Conservation (phyloP, 176 grass and related monocot species). For the Oryza meridionalis region DNA sequence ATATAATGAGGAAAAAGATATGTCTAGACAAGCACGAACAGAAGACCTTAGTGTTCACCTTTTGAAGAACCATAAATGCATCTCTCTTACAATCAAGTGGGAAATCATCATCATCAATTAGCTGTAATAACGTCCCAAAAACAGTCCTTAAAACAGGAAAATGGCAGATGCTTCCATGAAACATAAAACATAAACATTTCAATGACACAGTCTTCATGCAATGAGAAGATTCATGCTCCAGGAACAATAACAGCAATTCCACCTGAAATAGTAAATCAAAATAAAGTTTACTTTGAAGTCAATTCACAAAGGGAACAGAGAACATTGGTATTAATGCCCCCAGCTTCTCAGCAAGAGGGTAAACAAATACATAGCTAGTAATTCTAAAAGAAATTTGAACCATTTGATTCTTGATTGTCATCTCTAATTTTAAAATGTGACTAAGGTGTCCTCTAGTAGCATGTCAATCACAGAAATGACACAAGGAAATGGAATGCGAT, state of each 20-base stretch:
- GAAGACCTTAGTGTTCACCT: conserved; percentile 48
- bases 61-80: conserved; percentile 64
- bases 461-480: neutral
- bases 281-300: conserved; percentile 45
- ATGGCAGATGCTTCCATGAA: conserved; percentile 42
- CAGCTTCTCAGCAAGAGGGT: neutral
- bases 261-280: conserved; percentile 61
- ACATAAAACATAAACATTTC: conserved; percentile 70
- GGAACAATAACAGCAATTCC: conserved; percentile 63
- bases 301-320: neutral
- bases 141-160: conserved; percentile 49
- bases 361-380: conserved; percentile 10
- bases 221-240: conserved; percentile 54
- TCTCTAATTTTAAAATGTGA: neutral
- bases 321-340: neutral
- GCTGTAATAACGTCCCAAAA: conserved; percentile 45
- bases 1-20: conserved; percentile 30
- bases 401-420: too few relatives aligned
- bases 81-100: conserved; percentile 54
- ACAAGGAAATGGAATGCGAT: neutral
- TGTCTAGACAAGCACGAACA: conserved; percentile 32
- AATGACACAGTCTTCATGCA: conserved; percentile 57
- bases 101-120: conserved; percentile 49
- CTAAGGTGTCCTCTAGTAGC: neutral
- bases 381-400: neutral